Percentiles rank a stretch among this genome's conserved stretches.
phyloP scores from a whole-genome alignment of 345 rosid species.

The Corymbia maculata region DNA sequence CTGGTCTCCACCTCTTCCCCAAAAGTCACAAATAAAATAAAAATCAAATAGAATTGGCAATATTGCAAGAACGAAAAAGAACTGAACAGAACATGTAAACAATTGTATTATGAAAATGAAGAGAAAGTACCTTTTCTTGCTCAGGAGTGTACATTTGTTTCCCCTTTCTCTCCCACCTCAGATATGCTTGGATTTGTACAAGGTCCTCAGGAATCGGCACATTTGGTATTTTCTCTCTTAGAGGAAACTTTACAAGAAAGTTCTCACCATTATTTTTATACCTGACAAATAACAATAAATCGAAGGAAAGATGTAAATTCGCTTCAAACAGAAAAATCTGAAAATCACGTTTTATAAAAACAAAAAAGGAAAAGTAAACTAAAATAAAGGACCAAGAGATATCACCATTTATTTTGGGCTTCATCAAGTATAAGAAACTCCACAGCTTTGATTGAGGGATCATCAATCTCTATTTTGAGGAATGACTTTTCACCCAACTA shows the following conservation, averaged over 20 bases:
- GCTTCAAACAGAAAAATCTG: neutral
- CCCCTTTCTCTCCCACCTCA: constrained; percentile 97
- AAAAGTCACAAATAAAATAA: neutral
- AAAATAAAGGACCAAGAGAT: neutral
- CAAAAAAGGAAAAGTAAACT: constrained; percentile 3
- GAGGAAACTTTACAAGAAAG: constrained; percentile 65
- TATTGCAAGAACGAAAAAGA: neutral
- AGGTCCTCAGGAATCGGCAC: constrained; percentile 84
- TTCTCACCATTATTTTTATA: constrained; percentile 78
- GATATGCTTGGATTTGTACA: constrained; percentile 87
- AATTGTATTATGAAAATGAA: neutral
- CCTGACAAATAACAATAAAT: constrained; percentile 28
- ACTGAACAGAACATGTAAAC: neutral
- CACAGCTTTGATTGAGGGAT: constrained; percentile 63
- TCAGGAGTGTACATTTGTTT: constrained; percentile 79
- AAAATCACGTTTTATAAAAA: neutral
- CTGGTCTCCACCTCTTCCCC: neutral
- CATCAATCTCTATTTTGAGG: constrained; percentile 74
- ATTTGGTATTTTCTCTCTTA: constrained; percentile 28
- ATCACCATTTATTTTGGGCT: constrained; percentile 70
- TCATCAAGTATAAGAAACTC: constrained; percentile 92
- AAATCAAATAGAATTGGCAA: neutral
- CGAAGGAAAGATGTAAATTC: neutral
- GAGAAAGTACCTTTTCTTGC: constrained; percentile 52
- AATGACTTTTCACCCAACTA: constrained; percentile 62